phyloP scores from a whole-genome alignment of 768 basidiomycete species.

The Boletus subparvulus region DNA sequence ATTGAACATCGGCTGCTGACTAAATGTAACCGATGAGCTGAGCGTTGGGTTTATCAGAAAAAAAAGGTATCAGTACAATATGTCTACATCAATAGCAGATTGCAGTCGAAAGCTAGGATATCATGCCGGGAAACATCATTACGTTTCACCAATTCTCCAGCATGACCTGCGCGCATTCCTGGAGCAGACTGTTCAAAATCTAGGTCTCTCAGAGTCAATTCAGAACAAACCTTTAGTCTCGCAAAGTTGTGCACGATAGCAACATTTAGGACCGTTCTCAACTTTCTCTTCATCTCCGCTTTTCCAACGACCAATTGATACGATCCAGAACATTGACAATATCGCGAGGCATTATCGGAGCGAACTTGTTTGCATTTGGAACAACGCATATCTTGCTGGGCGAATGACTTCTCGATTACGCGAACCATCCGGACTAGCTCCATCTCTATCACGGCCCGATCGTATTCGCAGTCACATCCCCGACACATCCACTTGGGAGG shows the following conservation, averaged over 20 bases:
- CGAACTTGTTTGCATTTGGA: slow-evolving; percentile 88
- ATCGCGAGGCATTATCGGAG: slow-evolving; percentile 80
- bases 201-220: background rate
- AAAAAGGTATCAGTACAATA: background rate
- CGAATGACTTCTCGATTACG: slow-evolving; percentile 66
- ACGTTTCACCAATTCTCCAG: slow-evolving; percentile 37
- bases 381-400: slow-evolving; percentile 90
- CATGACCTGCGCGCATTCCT: slow-evolving; percentile 42
- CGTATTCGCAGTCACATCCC: slow-evolving; percentile 82
- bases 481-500: slow-evolving; percentile 66
- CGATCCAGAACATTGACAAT: slow-evolving; percentile 86
- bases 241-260: slow-evolving; percentile 69
- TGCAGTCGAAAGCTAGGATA: background rate
- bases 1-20: background rate
- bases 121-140: background rate
- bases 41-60: background rate
- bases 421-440: slow-evolving; percentile 76
- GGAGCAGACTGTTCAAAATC: background rate
- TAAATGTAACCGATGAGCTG: background rate
- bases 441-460: slow-evolving; percentile 85
- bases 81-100: background rate
- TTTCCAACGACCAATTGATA: slow-evolving; percentile 74
- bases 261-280: slow-evolving; percentile 83
- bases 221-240: slow-evolving; percentile 58
- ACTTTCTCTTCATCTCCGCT: slow-evolving; percentile 64